These are phyloP conservation scores for Boletus subparvulus DNA, from an alignment of 768 basidiomycete species.

Conservation along the genomic window DNA sequence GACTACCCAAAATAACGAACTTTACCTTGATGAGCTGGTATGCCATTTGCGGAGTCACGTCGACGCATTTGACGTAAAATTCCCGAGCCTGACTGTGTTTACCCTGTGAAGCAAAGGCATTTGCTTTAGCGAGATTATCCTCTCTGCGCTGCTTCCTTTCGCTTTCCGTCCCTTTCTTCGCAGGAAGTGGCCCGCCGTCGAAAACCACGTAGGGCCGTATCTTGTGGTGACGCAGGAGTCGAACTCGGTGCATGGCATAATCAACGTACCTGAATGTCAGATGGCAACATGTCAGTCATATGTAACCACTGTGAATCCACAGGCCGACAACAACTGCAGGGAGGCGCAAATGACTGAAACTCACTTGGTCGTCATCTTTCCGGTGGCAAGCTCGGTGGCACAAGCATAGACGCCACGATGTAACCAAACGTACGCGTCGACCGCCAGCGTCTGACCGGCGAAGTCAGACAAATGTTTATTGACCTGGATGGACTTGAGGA, in stretches of 20 bases:
- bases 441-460: constrained; percentile 79
- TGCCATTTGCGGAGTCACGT: constrained; percentile 97
- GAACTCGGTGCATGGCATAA: constrained; percentile 91
- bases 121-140: constrained; percentile 74
- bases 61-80: constrained; percentile 84
- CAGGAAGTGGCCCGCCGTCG: constrained; percentile 93
- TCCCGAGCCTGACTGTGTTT: constrained; percentile 82
- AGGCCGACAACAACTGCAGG: background rate
- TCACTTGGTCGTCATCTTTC: constrained; percentile 80
- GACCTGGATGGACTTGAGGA: constrained; percentile 87
- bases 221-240: constrained; percentile 79
- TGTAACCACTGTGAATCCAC: background rate
- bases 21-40: constrained; percentile 92
- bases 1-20: background rate
- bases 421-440: constrained; percentile 96
- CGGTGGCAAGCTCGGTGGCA: constrained; percentile 86
- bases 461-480: constrained; percentile 78
- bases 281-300: constrained; percentile 5
- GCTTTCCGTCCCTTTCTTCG: constrained; percentile 87
- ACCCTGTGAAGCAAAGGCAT: constrained; percentile 73
- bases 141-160: constrained; percentile 74
- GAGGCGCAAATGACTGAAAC: constrained; percentile 26
- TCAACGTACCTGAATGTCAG: constrained; percentile 75
- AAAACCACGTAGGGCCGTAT: constrained; percentile 93
- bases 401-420: constrained; percentile 89